Conservation (phyloP, 768 basidiomycete species). For the Candolleomyces eurysporus region DNA sequence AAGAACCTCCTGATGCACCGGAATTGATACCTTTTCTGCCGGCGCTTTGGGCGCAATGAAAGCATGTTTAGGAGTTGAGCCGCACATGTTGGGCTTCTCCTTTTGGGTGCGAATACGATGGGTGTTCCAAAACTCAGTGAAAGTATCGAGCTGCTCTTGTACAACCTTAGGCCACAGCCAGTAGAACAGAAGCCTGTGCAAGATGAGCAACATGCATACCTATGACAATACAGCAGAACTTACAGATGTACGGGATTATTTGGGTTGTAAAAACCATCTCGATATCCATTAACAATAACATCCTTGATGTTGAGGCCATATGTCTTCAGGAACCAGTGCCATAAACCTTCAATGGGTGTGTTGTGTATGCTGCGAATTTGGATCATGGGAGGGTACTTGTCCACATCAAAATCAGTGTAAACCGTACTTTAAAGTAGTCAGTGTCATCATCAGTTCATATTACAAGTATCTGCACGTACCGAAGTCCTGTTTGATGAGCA, state of each 20-base stretch:
- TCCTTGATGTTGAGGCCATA: conserved; percentile 18
- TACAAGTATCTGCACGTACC: no score
- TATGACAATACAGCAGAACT: background rate
- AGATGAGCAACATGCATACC: background rate
- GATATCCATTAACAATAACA: conserved; percentile 10
- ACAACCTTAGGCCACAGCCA: conserved; percentile 28
- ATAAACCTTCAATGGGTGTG: no score
- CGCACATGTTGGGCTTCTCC: conserved; percentile 24
- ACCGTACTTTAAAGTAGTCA: no score
- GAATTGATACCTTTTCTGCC: background rate
- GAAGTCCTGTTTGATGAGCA: background rate
- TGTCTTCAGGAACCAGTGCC: no score
- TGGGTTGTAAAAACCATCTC: background rate
- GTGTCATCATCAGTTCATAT: no score
- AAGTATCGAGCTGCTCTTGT: conserved; percentile 13
- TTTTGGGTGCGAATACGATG: conserved; percentile 19
- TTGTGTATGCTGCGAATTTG: conserved; percentile 18
- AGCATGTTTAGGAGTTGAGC: conserved; percentile 17
- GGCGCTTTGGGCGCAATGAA: conserved; percentile 12
- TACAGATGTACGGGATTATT: background rate
- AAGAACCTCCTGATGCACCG: conserved; percentile 6
- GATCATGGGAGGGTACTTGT: conserved; percentile 16
- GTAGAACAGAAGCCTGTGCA: conserved; percentile 16
- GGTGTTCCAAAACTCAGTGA: conserved; percentile 6
- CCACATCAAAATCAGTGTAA: conserved; percentile 18